Base-by-base conservation (phyloP, 805 yeast species). In the Komagataella kurtzmanii region DNA sequence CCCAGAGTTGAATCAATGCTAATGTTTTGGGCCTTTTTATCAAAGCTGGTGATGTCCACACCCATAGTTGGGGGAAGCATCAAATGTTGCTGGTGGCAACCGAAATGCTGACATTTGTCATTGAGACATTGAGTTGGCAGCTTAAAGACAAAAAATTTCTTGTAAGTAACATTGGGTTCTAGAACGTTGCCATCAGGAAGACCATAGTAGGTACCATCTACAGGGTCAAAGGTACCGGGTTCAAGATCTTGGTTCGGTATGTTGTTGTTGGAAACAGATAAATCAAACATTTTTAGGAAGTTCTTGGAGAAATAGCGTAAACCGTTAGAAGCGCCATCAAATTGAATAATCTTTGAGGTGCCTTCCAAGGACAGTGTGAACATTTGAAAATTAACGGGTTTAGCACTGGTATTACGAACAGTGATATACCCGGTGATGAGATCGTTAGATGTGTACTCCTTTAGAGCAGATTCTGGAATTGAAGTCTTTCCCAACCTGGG, bases 381-480 rank as follows among this genome's bases (percentile, higher is more conserved):
- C 80, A 79, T 79, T 56, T 82, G 83, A 59, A 82, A 84, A 2
- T 75, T 75, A 17, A 83, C 67, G 0, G 71, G 65, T n/a, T 63
- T 55, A 1, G 59, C 51, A 1, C 76, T 62, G 7, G 57, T 64
- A 57, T 79, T 80, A 50, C 67, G 64, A 18, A 79, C 65, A 0
- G 62, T 55, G 7, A 75, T 64, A 57, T 74, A 79, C 0, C 91
- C 91, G 58, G 77, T 74, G 12, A 84, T 68, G 17, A 71, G 70
- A 59, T 83, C 89, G n/a, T 87, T 87, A 12, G 83, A 81, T 19
- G 76, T 77, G 59, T 77, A 84, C 61, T 81, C 86, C 53, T 71
- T 70, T 24, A 76, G 58, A 45, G 67, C 60, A 12, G 61, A 58
- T 50, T 68, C 73, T 17, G 59, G 54, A 36, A 64, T 62, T 6